Conservation (phyloP, 2,329 filamentous ascomycete species). For the Curvularia spicifera region DNA sequence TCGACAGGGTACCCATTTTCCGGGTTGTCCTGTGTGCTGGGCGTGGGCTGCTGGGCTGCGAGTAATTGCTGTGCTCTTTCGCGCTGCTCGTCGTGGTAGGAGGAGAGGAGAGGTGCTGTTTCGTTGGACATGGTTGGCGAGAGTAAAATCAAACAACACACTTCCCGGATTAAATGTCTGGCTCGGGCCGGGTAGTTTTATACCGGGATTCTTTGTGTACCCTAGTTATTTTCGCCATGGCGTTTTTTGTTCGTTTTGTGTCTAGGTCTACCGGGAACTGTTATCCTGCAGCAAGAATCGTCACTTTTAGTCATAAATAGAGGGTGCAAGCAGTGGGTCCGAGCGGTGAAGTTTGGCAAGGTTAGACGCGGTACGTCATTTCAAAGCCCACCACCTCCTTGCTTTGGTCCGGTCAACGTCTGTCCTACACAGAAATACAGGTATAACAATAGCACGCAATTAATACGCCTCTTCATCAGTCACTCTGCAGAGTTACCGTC, state of each 20-base stretch:
- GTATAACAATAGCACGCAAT: background rate
- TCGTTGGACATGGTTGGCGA: background rate
- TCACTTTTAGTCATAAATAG: background rate
- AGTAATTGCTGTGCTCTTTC: background rate
- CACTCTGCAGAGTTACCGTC: background rate
- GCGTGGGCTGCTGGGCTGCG: background rate
- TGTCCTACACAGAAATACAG: background rate
- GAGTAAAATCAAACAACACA: background rate
- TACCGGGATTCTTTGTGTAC: background rate
- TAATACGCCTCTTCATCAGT: background rate
- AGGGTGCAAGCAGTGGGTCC: background rate
- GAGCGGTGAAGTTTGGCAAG: background rate
- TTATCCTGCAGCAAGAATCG: background rate
- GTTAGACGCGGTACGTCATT: background rate
- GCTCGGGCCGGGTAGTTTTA: background rate
- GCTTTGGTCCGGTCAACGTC: background rate
- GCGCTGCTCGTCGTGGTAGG: background rate
- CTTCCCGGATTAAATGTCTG: background rate
- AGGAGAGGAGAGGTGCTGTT: background rate
- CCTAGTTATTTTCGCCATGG: background rate
- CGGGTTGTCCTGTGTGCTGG: background rate
- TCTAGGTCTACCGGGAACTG: background rate
- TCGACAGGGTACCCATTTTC: background rate
- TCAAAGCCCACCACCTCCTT: background rate
- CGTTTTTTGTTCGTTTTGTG: background rate